These are phyloP conservation scores for Dothiorella sarmentorum DNA, from an alignment of 2,329 filamentous ascomycete species.

Conservation along the genomic window DNA sequence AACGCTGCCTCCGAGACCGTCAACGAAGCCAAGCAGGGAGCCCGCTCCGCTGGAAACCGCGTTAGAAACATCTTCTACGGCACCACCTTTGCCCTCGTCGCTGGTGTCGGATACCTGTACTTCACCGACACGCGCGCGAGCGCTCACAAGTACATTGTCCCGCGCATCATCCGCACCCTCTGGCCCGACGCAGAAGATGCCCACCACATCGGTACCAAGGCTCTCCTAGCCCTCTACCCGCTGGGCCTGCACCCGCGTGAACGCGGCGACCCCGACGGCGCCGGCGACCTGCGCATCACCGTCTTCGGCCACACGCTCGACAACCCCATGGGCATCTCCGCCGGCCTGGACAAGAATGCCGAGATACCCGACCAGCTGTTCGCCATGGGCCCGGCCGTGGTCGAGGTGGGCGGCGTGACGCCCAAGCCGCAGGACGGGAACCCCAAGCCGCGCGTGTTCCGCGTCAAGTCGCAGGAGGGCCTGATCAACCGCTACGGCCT, in stretches of 20 bases:
- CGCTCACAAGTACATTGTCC: conserved; percentile 51
- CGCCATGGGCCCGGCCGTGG: conserved; percentile 76
- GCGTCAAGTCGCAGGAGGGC: conserved; percentile 76
- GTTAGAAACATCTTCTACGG: conserved; percentile 52
- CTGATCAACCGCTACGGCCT: conserved; percentile 95
- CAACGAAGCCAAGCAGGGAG: conserved; percentile 25
- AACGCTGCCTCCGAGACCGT: conserved; percentile 23
- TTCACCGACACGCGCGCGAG: conserved; percentile 53
- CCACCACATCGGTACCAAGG: conserved; percentile 73
- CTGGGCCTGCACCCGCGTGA: conserved; percentile 80
- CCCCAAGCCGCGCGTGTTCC: conserved; percentile 81
- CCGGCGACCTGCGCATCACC: conserved; percentile 54
- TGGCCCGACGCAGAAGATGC: conserved; percentile 83
- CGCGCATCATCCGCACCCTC: conserved; percentile 62
- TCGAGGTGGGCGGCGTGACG: conserved; percentile 90
- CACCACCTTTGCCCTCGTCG: conserved; percentile 50
- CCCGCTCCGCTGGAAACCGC: conserved; percentile 41
- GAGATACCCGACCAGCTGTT: conserved; percentile 84
- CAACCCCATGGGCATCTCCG: conserved; percentile 93
- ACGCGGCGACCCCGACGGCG: conserved; percentile 58
- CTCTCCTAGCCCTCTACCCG: conserved; percentile 68
- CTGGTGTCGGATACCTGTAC: conserved; percentile 49
- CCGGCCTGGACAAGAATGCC: conserved; percentile 90
- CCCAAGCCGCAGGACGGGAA: conserved; percentile 87
- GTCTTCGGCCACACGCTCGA: conserved; percentile 75